These are phyloP conservation scores for Trichosporon faecale DNA, from an alignment of 1,284 basidiomycete species.

Conservation along the genomic window DNA sequence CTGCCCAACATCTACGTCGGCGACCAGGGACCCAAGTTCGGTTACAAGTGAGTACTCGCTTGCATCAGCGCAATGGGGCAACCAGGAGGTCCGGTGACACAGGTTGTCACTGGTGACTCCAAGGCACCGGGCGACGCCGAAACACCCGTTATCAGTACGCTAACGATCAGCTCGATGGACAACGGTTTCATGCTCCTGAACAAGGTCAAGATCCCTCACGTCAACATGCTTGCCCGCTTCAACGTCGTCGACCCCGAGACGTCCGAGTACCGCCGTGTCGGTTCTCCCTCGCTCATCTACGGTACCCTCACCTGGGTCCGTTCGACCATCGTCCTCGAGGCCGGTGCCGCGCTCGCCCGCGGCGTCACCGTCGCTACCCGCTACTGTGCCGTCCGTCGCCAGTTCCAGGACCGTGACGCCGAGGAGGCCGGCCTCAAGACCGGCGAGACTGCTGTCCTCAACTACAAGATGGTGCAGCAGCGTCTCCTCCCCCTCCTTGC, in stretches of 20 bases:
- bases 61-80: too few relatives aligned
- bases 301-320: slow-evolving; percentile 58
- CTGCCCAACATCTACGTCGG: slow-evolving; percentile 58
- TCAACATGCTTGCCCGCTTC: slow-evolving; percentile 61
- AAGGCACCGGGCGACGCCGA: not conserved
- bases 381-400: slow-evolving; percentile 57
- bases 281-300: slow-evolving; percentile 58
- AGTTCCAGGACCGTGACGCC: slow-evolving; percentile 53
- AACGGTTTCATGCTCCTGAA: slow-evolving; percentile 58
- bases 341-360: slow-evolving; percentile 57
- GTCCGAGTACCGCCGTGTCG: slow-evolving; percentile 51
- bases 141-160: not conserved
- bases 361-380: slow-evolving; percentile 59
- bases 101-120: not conserved
- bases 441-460: slow-evolving; percentile 57
- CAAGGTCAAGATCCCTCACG: slow-evolving; percentile 58
- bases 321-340: slow-evolving; percentile 59
- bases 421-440: slow-evolving; percentile 47
- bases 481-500: slow-evolving; percentile 59
- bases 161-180: slow-evolving; percentile 48
- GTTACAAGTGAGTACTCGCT: slow-evolving; percentile 53
- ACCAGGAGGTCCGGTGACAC: too few relatives aligned
- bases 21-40: slow-evolving; percentile 62
- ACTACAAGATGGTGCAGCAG: slow-evolving; percentile 61
- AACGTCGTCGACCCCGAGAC: slow-evolving; percentile 55